Evolutionary conservation across 2,329 filamentous ascomycete species (phyloP).

Genomic region (Tolypocladium tropicale): DNA sequence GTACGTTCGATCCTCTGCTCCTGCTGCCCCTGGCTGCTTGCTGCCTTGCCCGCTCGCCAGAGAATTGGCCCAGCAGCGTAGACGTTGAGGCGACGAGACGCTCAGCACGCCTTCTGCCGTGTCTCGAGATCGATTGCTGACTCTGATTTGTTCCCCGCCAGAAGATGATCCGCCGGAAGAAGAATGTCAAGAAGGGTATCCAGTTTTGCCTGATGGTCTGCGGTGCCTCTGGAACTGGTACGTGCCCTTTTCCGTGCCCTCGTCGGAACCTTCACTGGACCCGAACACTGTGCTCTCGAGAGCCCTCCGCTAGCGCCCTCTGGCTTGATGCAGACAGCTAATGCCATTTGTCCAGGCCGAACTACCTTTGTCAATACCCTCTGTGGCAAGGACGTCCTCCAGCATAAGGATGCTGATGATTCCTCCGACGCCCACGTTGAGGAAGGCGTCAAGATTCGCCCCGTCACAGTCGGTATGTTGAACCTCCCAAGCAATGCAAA

Average conservation of each 20-base stretch:
- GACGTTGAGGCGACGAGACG: background rate
- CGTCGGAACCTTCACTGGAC: background rate
- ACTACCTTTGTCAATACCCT: conserved; percentile 99
- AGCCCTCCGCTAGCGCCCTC: background rate
- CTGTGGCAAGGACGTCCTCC: conserved; percentile 85
- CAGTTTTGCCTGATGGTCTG: conserved; percentile 99
- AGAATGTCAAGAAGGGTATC: conserved; percentile 99
- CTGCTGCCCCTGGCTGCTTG: background rate
- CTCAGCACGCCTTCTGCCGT: background rate
- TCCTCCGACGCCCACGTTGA: conserved; percentile 80
- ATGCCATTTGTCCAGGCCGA: conserved; percentile 50
- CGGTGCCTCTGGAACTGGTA: conserved; percentile 96
- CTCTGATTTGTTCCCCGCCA: conserved; percentile 22
- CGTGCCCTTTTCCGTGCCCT: conserved; percentile 16
- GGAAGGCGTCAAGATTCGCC: conserved; percentile 97
- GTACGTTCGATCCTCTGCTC: conserved; percentile 6
- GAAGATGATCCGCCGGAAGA: conserved; percentile 99
- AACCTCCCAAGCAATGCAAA: background rate
- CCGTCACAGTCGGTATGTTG: conserved; percentile 77
- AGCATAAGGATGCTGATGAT: conserved; percentile 90
- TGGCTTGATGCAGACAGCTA: background rate
- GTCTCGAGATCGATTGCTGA: conserved; percentile 12
- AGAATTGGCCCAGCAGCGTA: background rate
- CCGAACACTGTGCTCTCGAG: background rate
- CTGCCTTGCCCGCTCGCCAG: background rate